A percentile compares a stretch with the other conserved stretches of the same genome.
These are phyloP conservation scores for Pseudogymnoascus sp. DNA, from an alignment of 2,329 filamentous ascomycete species.

Conservation along the genomic window DNA sequence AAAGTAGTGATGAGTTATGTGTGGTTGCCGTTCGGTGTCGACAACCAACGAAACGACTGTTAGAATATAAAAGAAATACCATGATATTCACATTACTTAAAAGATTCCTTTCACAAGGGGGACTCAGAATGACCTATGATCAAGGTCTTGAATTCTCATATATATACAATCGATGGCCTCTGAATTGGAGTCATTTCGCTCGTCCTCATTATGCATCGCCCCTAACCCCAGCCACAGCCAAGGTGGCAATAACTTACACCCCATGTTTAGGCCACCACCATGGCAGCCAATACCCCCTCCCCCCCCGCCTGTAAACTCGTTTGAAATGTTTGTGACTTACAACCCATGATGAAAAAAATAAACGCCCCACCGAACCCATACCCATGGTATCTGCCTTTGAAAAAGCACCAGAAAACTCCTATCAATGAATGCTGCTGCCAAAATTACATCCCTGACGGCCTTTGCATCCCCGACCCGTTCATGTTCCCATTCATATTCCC, in stretches of 20 bases:
- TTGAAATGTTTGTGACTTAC: neutral
- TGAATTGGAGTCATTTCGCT: neutral
- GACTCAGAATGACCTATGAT: neutral
- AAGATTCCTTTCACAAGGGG: neutral
- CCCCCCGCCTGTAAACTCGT: neutral
- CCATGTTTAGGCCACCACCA: neutral
- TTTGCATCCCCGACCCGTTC: constrained; percentile 12
- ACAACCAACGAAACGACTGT: constrained; percentile 1
- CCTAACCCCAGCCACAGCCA: neutral
- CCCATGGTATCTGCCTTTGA: constrained; percentile 7
- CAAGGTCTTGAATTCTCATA: neutral
- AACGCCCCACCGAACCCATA: neutral
- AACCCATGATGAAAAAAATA: neutral
- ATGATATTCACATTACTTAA: neutral
- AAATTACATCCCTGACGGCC: constrained; percentile 14
- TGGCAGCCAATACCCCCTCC: neutral
- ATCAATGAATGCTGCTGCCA: neutral
- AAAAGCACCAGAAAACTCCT: constrained; percentile 1
- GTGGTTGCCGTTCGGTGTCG: neutral
- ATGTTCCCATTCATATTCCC: constrained; percentile 11
- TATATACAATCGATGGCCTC: constrained; percentile 4
- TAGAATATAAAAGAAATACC: constrained; percentile 7
- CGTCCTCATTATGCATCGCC: constrained; percentile 5
- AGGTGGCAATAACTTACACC: neutral
- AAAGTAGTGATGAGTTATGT: neutral